Percentiles rank a stretch among this genome's conserved stretches.
These are phyloP conservation scores for Colletotrichum tropicicola DNA, from an alignment of 2,329 filamentous ascomycete genomes.

Conservation along the genomic window DNA sequence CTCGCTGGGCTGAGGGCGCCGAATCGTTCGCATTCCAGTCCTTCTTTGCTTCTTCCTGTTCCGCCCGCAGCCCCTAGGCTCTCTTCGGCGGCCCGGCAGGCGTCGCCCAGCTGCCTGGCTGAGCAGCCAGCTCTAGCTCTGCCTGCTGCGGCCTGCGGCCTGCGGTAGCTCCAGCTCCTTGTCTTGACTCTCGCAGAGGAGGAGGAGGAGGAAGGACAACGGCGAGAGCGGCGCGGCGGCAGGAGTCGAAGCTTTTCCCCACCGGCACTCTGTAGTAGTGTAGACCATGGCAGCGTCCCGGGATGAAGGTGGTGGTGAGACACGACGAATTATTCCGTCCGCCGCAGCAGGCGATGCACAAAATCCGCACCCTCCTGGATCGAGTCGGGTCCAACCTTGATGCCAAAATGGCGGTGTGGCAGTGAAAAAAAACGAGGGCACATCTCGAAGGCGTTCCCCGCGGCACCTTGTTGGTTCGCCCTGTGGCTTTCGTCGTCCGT, in stretches of 20 bases:
- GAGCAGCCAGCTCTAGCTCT: neutral
- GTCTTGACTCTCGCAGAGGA: neutral
- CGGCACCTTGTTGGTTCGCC: slow-evolving; percentile 4
- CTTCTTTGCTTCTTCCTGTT: slow-evolving; percentile 7
- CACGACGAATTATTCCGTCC: neutral
- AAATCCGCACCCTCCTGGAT: neutral
- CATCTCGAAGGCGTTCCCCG: neutral
- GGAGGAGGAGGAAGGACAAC: neutral
- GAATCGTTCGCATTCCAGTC: slow-evolving; percentile 4
- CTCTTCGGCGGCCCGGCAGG: neutral
- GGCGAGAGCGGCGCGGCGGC: neutral
- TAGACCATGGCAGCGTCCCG: neutral
- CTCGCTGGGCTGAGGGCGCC: neutral
- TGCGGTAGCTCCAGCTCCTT: neutral
- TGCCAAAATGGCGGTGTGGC: slow-evolving; percentile 30
- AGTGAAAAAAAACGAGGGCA: slow-evolving; percentile 6
- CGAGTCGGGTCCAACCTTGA: slow-evolving; percentile 21
- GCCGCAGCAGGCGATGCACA: slow-evolving; percentile 23
- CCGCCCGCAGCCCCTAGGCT: neutral
- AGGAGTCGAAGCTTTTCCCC: neutral
- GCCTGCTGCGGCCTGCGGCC: neutral
- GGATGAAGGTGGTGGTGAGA: neutral
- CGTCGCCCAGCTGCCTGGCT: neutral
- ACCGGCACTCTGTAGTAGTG: neutral
- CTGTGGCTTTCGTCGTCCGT: neutral